These are phyloP conservation scores for Tubosaeta brunneosetosa DNA, from an alignment of 768 basidiomycete species.

Conservation along the genomic window DNA sequence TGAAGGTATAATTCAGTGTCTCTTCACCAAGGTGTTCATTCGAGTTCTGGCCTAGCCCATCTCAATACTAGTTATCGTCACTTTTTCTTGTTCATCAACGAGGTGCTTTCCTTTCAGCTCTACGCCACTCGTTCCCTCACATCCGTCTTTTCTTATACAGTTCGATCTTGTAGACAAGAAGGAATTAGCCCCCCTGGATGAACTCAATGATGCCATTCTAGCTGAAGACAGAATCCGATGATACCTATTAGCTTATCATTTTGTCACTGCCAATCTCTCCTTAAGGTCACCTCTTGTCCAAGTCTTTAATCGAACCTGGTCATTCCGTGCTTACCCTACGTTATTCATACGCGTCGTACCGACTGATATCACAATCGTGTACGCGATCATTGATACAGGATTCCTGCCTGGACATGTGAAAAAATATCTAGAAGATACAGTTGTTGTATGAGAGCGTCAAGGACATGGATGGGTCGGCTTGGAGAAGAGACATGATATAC, in stretches of 20 bases:
- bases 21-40: background rate
- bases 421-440: background rate
- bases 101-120: conserved; percentile 49
- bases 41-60: conserved; percentile 57
- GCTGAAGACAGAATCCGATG: conserved; percentile 46
- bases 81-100: conserved; percentile 95
- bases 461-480: conserved; percentile 1
- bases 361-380: conserved; percentile 11
- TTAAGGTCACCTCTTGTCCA: background rate
- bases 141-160: conserved; percentile 33
- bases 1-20: conserved; percentile 59
- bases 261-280: background rate
- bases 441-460: background rate
- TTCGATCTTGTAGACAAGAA: conserved; percentile 96
- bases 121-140: conserved; percentile 8
- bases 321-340: background rate
- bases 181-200: conserved; percentile 90
- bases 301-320: background rate
- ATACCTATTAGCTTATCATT: background rate
- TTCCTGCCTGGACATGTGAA: conserved; percentile 1
- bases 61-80: conserved; percentile 98
- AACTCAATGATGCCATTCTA: conserved; percentile 89
- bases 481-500: conserved; percentile 1
- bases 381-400: conserved; percentile 5
- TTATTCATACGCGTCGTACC: conserved; percentile 2